Percentiles rank a stretch among this genome's conserved stretches.
Evolutionary conservation across 352 stramenopile species (phyloP).

Genomic region (Globisporangium polare): DNA sequence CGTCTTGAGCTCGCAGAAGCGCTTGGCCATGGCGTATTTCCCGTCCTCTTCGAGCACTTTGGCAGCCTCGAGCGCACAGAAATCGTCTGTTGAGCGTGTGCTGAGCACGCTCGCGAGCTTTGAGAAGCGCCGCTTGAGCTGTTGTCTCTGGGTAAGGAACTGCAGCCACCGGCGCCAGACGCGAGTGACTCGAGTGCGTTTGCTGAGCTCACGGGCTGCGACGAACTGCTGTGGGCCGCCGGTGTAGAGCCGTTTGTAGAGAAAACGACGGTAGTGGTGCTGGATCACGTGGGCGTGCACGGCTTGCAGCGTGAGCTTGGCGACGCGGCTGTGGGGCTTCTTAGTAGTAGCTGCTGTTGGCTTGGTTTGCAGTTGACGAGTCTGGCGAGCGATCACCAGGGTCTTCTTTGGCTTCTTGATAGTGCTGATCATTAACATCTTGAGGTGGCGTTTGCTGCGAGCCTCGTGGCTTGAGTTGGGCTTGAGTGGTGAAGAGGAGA

Average conservation of each 20-base stretch:
- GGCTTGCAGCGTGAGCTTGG: conserved; percentile 17
- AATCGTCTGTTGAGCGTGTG: not conserved
- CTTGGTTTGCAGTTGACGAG: not conserved
- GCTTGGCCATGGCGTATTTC: conserved; percentile 46
- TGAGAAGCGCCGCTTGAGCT: not conserved
- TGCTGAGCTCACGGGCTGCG: conserved; percentile 12
- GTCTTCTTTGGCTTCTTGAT: not conserved
- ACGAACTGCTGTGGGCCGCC: conserved; percentile 17
- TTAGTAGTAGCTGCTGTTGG: not conserved
- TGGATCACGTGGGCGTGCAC: conserved; percentile 24
- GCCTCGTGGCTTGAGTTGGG: not conserved
- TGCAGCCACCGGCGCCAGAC: conserved; percentile 1
- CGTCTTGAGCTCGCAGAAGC: conserved; percentile 32
- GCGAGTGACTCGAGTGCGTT: not conserved
- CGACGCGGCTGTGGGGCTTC: conserved; percentile 10
- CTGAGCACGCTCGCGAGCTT: not conserved
- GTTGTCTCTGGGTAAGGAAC: not conserved
- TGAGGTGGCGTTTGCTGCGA: not conserved
- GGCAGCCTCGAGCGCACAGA: conserved; percentile 2
- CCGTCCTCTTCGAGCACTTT: conserved; percentile 28
- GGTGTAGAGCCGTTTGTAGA: conserved; percentile 18
- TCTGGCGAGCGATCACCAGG: not conserved
- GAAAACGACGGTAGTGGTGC: conserved; percentile 18
- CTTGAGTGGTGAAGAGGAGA: not conserved
- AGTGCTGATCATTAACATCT: not conserved